These are phyloP conservation scores for Lipomyces oligophaga DNA, from an alignment of 805 yeast species.

Conservation along the genomic window DNA sequence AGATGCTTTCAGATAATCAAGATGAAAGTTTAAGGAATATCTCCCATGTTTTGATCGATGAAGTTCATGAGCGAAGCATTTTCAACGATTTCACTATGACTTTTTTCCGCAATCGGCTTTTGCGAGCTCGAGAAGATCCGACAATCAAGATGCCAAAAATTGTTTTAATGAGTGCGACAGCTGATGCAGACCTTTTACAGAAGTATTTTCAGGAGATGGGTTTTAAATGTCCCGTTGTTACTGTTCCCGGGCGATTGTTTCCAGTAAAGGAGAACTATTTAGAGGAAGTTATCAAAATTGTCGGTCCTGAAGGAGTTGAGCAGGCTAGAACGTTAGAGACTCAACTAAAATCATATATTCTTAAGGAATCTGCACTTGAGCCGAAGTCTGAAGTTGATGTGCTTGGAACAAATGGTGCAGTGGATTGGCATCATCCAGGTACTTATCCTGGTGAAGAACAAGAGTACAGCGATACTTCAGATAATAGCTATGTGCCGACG, in stretches of 20 bases:
- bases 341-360: background rate
- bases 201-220: constrained; percentile 49
- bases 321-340: too few species aligned
- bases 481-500: constrained; percentile 21
- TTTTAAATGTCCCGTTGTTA: constrained; percentile 55
- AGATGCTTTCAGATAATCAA: constrained; percentile 35
- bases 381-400: background rate
- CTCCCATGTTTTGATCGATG: constrained; percentile 68
- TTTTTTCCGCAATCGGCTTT: constrained; percentile 44
- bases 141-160: constrained; percentile 37
- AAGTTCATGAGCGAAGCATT: constrained; percentile 80
- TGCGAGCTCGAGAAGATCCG: constrained; percentile 1
- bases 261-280: constrained; percentile 78
- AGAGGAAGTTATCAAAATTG: constrained; percentile 47
- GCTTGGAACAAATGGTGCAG: background rate
- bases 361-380: background rate
- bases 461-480: background rate
- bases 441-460: constrained; percentile 7
- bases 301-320: constrained; percentile 42
- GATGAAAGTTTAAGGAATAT: constrained; percentile 13
- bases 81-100: constrained; percentile 75
- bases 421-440: constrained; percentile 20
- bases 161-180: constrained; percentile 64
- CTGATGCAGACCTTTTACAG: constrained; percentile 49
- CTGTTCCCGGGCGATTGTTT: constrained; percentile 88